These are phyloP conservation scores for Phytophthora gonapodyides DNA, from an alignment of 352 stramenopile genomes.

Conservation along the genomic window DNA sequence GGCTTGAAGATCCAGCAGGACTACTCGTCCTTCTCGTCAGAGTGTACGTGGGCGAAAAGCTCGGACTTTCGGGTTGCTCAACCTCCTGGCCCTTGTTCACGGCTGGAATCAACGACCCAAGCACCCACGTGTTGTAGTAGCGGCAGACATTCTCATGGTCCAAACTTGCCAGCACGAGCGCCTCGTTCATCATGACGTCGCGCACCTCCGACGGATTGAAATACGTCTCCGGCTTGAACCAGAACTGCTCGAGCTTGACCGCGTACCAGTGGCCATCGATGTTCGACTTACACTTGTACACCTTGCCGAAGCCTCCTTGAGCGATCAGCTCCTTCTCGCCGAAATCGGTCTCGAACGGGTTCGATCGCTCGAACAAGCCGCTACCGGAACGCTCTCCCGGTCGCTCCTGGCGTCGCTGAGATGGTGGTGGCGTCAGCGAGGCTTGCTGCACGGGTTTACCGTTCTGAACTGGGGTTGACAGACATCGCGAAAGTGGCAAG, in stretches of 20 bases:
- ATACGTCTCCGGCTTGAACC: slow-evolving; percentile 83
- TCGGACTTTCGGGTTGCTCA: slow-evolving; percentile 28
- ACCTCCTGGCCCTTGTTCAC: slow-evolving; percentile 36
- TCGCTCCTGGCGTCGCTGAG: slow-evolving; percentile 29
- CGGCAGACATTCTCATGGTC: slow-evolving; percentile 95
- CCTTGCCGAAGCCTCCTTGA: slow-evolving; percentile 76
- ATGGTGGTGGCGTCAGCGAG: slow-evolving; percentile 7
- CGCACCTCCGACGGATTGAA: slow-evolving; percentile 84
- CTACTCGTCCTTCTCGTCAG: slow-evolving; percentile 30
- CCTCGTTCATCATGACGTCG: slow-evolving; percentile 93
- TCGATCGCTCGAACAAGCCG: slow-evolving; percentile 64
- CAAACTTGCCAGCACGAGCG: slow-evolving; percentile 90
- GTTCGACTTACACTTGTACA: slow-evolving; percentile 80
- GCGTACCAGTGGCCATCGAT: slow-evolving; percentile 75
- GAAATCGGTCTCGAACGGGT: slow-evolving; percentile 85
- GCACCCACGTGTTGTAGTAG: slow-evolving; percentile 90
- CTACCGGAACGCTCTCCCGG: slow-evolving; percentile 33
- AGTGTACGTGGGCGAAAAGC: slow-evolving; percentile 23
- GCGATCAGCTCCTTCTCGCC: slow-evolving; percentile 65
- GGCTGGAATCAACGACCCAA: slow-evolving; percentile 66
- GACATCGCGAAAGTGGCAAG: slow-evolving; percentile 58
- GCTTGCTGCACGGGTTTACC: slow-evolving; percentile 20
- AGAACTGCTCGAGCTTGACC: slow-evolving; percentile 83
- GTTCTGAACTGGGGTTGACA: slow-evolving; percentile 57
- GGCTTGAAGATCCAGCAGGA: slow-evolving; percentile 22